Evolutionary conservation across 768 basidiomycete genomes (phyloP).

Genomic region (Pleurotus sapidus): DNA sequence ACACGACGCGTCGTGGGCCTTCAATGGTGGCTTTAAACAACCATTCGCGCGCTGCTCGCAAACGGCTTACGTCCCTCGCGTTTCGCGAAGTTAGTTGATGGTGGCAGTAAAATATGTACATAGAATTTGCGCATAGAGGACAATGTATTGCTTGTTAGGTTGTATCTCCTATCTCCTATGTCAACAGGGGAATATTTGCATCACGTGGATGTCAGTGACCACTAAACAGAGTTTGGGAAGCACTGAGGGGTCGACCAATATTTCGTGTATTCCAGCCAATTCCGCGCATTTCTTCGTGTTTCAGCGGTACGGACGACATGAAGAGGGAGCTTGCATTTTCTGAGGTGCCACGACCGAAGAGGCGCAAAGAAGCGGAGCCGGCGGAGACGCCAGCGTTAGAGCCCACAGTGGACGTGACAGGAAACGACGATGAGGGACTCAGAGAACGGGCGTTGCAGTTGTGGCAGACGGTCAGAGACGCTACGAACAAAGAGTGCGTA

Average conservation of each 20-base stretch:
- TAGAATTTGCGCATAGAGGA: background rate
- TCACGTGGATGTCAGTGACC: background rate
- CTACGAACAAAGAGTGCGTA: conserved; percentile 86
- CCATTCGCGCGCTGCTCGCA: conserved; percentile 58
- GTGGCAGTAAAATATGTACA: background rate
- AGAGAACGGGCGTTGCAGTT: conserved; percentile 68
- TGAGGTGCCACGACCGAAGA: conserved; percentile 46
- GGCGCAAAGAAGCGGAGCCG: conserved; percentile 37
- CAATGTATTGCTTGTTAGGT: background rate
- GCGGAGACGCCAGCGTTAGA: conserved; percentile 7
- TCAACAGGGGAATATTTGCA: background rate
- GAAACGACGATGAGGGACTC: conserved; percentile 24
- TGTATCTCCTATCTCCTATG: background rate
- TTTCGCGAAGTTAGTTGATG: conserved; percentile 38
- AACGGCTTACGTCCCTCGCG: conserved; percentile 44
- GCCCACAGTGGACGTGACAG: background rate
- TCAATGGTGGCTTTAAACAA: conserved; percentile 72
- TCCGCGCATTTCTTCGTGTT: background rate
- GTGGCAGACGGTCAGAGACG: conserved; percentile 80
- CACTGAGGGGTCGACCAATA: background rate
- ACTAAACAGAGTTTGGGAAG: background rate
- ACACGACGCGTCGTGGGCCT: conserved; percentile 59
- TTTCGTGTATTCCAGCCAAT: background rate
- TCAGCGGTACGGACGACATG: conserved; percentile 28
- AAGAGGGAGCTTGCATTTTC: conserved; percentile 48